Evolutionary conservation across 202 grass and related monocot species (phyloP), one percentile per base, ranked within the genome.

Genomic region (Cymbopogon flexuosus): DNA sequence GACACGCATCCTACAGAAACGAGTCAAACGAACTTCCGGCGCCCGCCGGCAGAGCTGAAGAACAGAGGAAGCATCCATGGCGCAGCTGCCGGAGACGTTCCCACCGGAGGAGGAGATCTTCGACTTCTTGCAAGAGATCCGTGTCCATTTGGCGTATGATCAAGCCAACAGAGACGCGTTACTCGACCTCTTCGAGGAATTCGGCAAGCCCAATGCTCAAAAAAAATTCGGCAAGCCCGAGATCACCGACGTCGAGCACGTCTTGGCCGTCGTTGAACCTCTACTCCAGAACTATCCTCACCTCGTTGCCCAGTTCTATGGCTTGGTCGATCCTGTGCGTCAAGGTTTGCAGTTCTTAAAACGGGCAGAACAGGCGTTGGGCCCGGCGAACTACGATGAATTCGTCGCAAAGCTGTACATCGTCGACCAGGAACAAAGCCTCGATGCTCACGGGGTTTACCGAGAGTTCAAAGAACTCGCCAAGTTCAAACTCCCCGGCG

Each of bases 401-500:
- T 2, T 77, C 16, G 5, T 64, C 12, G 16, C 7, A 3, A 29
- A 52, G 2, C 33, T 86, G 9, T 8, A 15, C 19, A 0, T 2
- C 14, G 2, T 75, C 2, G 0, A 36, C 6, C 2, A 8, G 36
- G 36, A 59, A 2, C 1, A 0, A 3, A 5, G 29, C 3, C 4
- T 72, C 11, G 42, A 87, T 5, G 33, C 56, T 11, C 57, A 81
- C 2, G 1, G 18, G 4, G 10, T 81, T 23, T 81, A 87, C 65
- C 11, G 1, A 22, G 8, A 5, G 42, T 45, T 60, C 16, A 5
- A 2, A 5, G 0, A 0, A 8, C 3, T 87, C 8, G 63, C 21
- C 11, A 3, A 16, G 30, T 45, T 60, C 16, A 5, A 2, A 12
- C 3, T 70, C 9, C 34, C 81, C 8, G 63, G 30, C 11, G 5